A percentile compares a stretch with the other conserved stretches of the same genome.
Evolutionary conservation across 768 basidiomycete genomes (phyloP).

Genomic region (Paxillus rubicundulus): DNA sequence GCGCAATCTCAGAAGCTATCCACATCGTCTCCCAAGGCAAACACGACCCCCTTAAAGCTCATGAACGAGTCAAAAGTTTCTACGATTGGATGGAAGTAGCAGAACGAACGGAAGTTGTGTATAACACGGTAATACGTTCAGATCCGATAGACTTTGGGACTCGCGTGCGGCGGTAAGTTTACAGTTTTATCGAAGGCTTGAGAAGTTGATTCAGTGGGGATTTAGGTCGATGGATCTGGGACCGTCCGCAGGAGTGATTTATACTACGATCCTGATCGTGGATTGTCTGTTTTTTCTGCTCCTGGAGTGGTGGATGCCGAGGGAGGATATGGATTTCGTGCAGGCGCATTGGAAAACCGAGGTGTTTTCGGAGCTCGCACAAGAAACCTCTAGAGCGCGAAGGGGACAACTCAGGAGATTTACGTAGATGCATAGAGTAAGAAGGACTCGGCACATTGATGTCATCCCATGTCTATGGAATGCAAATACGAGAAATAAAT

Average conservation of each 20-base stretch:
- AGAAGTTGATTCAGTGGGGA: neutral
- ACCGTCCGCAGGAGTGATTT: slow-evolving; percentile 80
- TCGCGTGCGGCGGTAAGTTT: slow-evolving; percentile 66
- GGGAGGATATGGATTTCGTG: slow-evolving; percentile 75
- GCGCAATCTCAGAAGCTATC: slow-evolving; percentile 81
- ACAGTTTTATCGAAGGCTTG: neutral
- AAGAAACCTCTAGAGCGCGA: neutral
- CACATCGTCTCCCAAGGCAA: slow-evolving; percentile 58
- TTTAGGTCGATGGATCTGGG: slow-evolving; percentile 74
- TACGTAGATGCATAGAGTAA: too few species aligned
- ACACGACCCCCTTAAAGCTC: slow-evolving; percentile 75
- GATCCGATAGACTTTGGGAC: slow-evolving; percentile 71
- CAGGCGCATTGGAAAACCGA: slow-evolving; percentile 56
- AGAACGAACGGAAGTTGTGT: slow-evolving; percentile 79
- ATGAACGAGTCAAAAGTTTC: slow-evolving; percentile 74
- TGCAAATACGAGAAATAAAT: too few species aligned
- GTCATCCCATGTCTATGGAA: too few species aligned
- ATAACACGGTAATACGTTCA: slow-evolving; percentile 60
- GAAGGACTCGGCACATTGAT: too few species aligned
- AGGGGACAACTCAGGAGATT: too few species aligned
- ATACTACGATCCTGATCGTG: slow-evolving; percentile 83
- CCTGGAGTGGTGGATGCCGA: slow-evolving; percentile 82
- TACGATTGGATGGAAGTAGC: slow-evolving; percentile 87
- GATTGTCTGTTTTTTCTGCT: slow-evolving; percentile 85
- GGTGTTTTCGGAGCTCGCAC: slow-evolving; percentile 18